These are phyloP conservation scores for Neurospora africana DNA, from an alignment of 495 filamentous ascomycete genomes.

Conservation along the genomic window DNA sequence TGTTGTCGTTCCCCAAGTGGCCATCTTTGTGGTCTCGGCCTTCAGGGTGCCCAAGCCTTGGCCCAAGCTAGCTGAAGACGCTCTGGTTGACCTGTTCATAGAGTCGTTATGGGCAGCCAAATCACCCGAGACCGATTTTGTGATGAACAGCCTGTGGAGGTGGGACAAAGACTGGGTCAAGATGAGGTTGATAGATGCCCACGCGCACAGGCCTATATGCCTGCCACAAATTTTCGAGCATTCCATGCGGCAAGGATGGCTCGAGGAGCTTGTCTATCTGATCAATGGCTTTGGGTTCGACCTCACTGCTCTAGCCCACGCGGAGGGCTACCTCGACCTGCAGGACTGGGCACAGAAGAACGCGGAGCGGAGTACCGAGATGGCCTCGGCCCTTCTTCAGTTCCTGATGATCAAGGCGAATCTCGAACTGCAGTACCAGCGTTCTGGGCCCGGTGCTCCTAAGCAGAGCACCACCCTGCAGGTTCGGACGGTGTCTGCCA, in stretches of 20 bases:
- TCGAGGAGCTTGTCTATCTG: slow-evolving; percentile 65
- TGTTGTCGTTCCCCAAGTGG: slow-evolving; percentile 56
- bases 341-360: slow-evolving; percentile 69
- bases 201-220: slow-evolving; percentile 61
- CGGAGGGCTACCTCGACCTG: slow-evolving; percentile 66
- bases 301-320: slow-evolving; percentile 79
- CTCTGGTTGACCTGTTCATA: slow-evolving; percentile 41
- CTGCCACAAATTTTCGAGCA: slow-evolving; percentile 77
- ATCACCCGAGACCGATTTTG: slow-evolving; percentile 60
- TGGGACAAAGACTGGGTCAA: slow-evolving; percentile 77
- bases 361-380: slow-evolving; percentile 46
- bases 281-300: slow-evolving; percentile 78
- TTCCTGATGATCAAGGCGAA: slow-evolving; percentile 77
- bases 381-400: slow-evolving; percentile 53
- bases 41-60: slow-evolving; percentile 50
- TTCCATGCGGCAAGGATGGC: slow-evolving; percentile 66
- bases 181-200: slow-evolving; percentile 64
- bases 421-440: slow-evolving; percentile 57
- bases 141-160: slow-evolving; percentile 80
- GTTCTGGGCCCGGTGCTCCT: slow-evolving; percentile 34
- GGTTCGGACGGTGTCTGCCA: slow-evolving; percentile 71
- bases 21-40: slow-evolving; percentile 71
- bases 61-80: slow-evolving; percentile 45
- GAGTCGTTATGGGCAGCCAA: slow-evolving; percentile 32
- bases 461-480: slow-evolving; percentile 49